Base-by-base conservation (phyloP, 1,139 yeast species). In the Yamadazyma taylorii region DNA sequence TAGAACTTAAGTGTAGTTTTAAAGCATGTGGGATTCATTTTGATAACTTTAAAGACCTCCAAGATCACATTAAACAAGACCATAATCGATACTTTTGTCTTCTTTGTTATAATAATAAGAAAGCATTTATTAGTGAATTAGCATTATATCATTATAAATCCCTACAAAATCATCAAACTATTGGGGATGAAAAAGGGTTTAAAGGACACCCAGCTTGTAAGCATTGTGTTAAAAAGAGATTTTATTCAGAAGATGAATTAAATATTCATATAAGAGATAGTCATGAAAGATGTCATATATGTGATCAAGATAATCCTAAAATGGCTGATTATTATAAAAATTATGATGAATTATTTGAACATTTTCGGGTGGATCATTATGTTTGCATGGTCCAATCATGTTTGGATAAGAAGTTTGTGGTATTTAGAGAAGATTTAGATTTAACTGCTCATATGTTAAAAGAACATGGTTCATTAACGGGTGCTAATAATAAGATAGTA, bases 281-380 rank as follows among this genome's bases (percentile, higher is more conserved):
- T 38, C 98, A 92, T 59, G 97, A 90, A 57, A 79, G 83, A 49
- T 92, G 99, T 59, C 86, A 83, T 51, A 80, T 94, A 27, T 92
- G 99, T 65, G 95, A 89, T 50, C 82, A 78, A 53, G 69, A 79
- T 12, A 71, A 73, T 46, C 77, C 85, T 1, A 64, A 77, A 15
- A 67, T 73, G 4, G 94, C 95, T 0, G 88, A 81, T 51, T 89
- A 87, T 60, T 94, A 84, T 61, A 74, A 73, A 47, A 78, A 90
- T 58, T 90, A 90, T 53, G 83, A 84, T 38, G 67, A 78, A 28
- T 68, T 92, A 36, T 85, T 81, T 49, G 64, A 69, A 12, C 99
- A 92, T 65, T 92, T 92, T 62, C 71, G 69, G 44, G 61, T 57
- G 6, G 79, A 74, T 33, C 99, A 92, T 61, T 88, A 69, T 58